A percentile compares a stretch with the other conserved stretches of the same genome.
Conservation (phyloP, 1,284 basidiomycete species). For the Cystobasidium slooffiae region DNA sequence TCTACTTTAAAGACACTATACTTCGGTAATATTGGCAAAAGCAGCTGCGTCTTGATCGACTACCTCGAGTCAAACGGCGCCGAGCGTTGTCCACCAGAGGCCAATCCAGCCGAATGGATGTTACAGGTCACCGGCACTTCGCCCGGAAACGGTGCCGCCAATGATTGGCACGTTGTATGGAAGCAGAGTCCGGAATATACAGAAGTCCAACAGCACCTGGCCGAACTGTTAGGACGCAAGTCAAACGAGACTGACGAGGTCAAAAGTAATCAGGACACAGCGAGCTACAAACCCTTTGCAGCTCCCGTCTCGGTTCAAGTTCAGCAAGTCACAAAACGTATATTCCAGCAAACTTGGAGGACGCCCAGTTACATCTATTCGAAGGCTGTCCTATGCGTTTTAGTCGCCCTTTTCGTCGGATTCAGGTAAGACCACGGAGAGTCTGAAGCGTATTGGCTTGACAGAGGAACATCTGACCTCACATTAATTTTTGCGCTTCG, state of each 20-base stretch:
- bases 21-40: constrained; percentile 73
- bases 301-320: constrained; percentile 49
- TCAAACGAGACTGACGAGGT: too few relatives aligned
- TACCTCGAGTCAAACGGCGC: constrained; percentile 73
- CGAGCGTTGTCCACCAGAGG: constrained; percentile 62
- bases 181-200: too few relatives aligned
- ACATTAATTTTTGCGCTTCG: too few relatives aligned
- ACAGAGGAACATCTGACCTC: too few relatives aligned
- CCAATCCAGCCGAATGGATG: constrained; percentile 59
- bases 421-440: too few relatives aligned
- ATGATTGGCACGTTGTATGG: constrained; percentile 40
- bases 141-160: constrained; percentile 7
- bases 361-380: constrained; percentile 54
- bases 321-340: constrained; percentile 47
- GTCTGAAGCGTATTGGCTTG: too few relatives aligned
- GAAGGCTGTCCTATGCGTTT: constrained; percentile 64
- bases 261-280: too few relatives aligned
- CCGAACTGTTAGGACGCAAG: too few relatives aligned
- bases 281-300: too few relatives aligned
- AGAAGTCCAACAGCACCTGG: too few relatives aligned
- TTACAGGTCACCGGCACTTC: constrained; percentile 44
- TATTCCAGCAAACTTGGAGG: constrained; percentile 55
- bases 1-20: constrained; percentile 78
- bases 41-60: constrained; percentile 64
- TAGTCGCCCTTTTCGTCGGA: constrained; percentile 66